Evolutionary conservation across 1,139 yeast species (phyloP).

Genomic region (Magnusiomyces tetraspermus): DNA sequence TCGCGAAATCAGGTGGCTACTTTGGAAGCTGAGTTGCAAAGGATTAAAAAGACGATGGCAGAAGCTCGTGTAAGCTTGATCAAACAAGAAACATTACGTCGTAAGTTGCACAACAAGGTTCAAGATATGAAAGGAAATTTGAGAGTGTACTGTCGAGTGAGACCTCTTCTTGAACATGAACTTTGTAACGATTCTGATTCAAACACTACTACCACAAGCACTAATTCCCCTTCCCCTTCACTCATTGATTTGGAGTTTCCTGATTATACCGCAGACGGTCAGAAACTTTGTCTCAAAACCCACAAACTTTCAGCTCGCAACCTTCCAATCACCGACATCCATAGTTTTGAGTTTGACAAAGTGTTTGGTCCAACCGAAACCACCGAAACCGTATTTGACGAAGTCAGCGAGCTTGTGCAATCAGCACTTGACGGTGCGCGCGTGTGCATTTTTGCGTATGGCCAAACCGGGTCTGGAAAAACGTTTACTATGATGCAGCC

Average conservation of each 20-base stretch:
- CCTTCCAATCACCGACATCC: conserved; percentile 24
- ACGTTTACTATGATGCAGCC: conserved; percentile 38
- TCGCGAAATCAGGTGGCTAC: background rate
- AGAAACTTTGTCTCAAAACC: conserved; percentile 22
- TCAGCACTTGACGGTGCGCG: conserved; percentile 72
- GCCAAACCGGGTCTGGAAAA: conserved; percentile 31
- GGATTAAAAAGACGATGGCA: conserved; percentile 19
- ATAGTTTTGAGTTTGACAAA: conserved; percentile 64
- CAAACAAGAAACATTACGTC: conserved; percentile 45
- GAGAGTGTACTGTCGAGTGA: conserved; percentile 77
- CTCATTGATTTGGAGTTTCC: conserved; percentile 38
- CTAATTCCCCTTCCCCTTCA: no score
- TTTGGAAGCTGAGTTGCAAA: conserved; percentile 18
- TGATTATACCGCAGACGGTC: conserved; percentile 46
- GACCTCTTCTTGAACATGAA: conserved; percentile 42
- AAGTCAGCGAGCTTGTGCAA: conserved; percentile 78
- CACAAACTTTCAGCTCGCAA: conserved; percentile 20
- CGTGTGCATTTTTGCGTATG: conserved; percentile 30
- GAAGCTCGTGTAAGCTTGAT: conserved; percentile 30
- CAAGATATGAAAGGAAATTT: conserved; percentile 91
- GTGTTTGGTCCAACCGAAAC: conserved; percentile 50
- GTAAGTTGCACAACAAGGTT: conserved; percentile 62
- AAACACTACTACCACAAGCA: no score
- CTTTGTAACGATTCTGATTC: no score
- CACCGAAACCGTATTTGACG: conserved; percentile 66